Conservation (phyloP, 805 yeast genomes). For the Blastobotrys terrestris region DNA sequence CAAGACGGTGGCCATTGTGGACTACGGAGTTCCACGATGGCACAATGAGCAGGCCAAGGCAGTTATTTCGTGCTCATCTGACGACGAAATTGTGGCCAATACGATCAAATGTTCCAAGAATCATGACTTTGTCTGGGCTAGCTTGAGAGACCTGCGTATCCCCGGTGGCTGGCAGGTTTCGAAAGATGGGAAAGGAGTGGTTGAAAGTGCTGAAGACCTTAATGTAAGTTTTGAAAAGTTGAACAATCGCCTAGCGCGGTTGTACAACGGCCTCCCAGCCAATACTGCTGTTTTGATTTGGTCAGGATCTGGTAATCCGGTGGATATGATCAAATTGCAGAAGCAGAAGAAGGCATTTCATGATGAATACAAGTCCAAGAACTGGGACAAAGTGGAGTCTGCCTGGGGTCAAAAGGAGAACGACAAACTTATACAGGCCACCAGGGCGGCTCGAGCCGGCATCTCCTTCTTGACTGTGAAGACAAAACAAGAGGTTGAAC, state of each 20-base stretch:
- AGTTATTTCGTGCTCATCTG: slow-evolving; percentile 45
- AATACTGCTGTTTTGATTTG: slow-evolving; percentile 55
- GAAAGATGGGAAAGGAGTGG: slow-evolving; percentile 6
- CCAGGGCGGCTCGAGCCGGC: slow-evolving; percentile 53
- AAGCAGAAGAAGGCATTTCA: slow-evolving; percentile 39
- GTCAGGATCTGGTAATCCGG: slow-evolving; percentile 58
- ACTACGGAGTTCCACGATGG: slow-evolving; percentile 31
- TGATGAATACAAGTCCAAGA: slow-evolving; percentile 37
- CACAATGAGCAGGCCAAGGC: slow-evolving; percentile 30
- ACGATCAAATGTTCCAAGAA: slow-evolving; percentile 34
- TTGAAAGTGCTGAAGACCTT: slow-evolving; percentile 15
- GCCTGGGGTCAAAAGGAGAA: slow-evolving; percentile 51
- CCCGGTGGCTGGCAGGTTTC: slow-evolving; percentile 30
- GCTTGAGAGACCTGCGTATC: slow-evolving; percentile 54
- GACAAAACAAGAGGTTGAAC: slow-evolving; percentile 9
- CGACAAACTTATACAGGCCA: slow-evolving; percentile 41
- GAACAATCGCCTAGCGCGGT: slow-evolving; percentile 39
- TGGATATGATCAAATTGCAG: slow-evolving; percentile 40
- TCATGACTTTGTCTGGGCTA: slow-evolving; percentile 47
- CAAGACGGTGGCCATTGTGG: slow-evolving; percentile 30
- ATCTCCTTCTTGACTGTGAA: slow-evolving; percentile 50
- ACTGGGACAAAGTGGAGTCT: slow-evolving; percentile 39
- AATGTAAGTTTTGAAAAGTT: slow-evolving; percentile 31
- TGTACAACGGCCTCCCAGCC: slow-evolving; percentile 50
- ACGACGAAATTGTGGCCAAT: slow-evolving; percentile 50